Conservation (phyloP, 257 asterid species). For the Nicotiana tomentosiformis region DNA sequence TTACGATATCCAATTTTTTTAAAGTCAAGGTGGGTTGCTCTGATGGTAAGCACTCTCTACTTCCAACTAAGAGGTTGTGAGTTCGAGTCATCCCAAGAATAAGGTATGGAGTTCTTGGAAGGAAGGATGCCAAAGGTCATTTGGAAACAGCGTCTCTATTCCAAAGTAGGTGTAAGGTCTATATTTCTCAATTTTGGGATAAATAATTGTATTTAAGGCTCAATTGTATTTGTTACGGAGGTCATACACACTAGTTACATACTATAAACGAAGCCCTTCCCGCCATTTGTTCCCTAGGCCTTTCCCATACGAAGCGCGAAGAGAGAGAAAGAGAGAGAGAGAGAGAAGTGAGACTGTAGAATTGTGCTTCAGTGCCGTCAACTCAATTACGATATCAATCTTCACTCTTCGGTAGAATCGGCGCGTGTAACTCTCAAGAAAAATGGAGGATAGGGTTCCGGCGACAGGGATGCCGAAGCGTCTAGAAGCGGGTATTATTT, state of each 20-base stretch:
- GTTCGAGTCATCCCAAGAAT: too few species aligned
- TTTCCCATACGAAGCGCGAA: not conserved
- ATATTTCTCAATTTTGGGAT: too few species aligned
- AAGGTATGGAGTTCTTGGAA: too few species aligned
- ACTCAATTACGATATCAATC: not conserved
- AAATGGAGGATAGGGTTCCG: slow-evolving; percentile 36
- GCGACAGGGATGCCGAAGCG: slow-evolving; percentile 21
- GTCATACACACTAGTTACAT: not conserved
- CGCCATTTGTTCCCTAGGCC: slow-evolving; percentile 1
- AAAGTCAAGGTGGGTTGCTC: too few species aligned
- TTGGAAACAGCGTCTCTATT: too few species aligned
- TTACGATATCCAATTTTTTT: too few species aligned
- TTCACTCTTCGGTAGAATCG: slow-evolving; percentile 34
- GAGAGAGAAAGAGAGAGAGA: not conserved
- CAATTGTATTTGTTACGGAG: too few species aligned
- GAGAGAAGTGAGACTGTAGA: not conserved
- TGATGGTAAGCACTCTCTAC: too few species aligned
- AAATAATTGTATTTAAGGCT: too few species aligned
- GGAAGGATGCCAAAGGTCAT: too few species aligned
- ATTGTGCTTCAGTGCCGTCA: not conserved
- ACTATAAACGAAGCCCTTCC: not conserved
- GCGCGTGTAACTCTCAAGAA: not conserved
- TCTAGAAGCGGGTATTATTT: slow-evolving; percentile 65
- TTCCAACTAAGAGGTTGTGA: too few species aligned
- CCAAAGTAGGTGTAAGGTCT: too few species aligned